These are phyloP conservation scores for Rosa rugosa DNA, from an alignment of 306 rosid species.

Conservation along the genomic window DNA sequence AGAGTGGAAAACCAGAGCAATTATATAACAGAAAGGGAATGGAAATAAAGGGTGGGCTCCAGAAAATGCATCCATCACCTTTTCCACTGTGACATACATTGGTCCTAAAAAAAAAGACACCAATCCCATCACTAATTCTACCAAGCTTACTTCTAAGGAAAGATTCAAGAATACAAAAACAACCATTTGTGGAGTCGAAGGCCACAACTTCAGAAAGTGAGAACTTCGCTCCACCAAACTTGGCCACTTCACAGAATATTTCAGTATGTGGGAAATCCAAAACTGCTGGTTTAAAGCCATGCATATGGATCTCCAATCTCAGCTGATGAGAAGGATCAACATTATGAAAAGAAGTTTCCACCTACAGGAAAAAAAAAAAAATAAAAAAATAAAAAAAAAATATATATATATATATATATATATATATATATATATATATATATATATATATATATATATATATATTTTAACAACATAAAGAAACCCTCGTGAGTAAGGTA, in stretches of 20 bases:
- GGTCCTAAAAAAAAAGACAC: conserved; percentile 51
- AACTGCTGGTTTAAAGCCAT: conserved; percentile 57
- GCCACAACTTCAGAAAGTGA: conserved; percentile 61
- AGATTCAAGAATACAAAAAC: conserved; percentile 13
- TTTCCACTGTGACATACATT: conserved; percentile 69
- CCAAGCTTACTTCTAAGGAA: not conserved
- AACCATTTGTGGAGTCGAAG: conserved; percentile 50
- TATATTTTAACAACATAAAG: no score
- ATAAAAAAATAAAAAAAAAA: no score
- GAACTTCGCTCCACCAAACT: conserved; percentile 71
- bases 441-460: no score
- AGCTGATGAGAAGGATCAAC: conserved; percentile 94
- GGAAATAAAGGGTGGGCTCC: conserved; percentile 59
- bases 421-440: no score
- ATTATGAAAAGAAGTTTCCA: conserved; percentile 70
- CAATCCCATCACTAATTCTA: conserved; percentile 26
- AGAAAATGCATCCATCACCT: conserved; percentile 77
- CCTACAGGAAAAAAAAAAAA: conserved; percentile 37
- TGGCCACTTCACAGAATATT: conserved; percentile 67
- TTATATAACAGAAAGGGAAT: conserved; percentile 88
- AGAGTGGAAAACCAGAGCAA: conserved; percentile 74
- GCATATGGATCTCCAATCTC: conserved; percentile 61
- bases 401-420: no score
- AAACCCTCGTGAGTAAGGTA: not conserved
- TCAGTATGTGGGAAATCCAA: conserved; percentile 81